Base-by-base conservation (phyloP, 2,329 filamentous ascomycete genomes). In the Knoxdaviesia proteae region DNA sequence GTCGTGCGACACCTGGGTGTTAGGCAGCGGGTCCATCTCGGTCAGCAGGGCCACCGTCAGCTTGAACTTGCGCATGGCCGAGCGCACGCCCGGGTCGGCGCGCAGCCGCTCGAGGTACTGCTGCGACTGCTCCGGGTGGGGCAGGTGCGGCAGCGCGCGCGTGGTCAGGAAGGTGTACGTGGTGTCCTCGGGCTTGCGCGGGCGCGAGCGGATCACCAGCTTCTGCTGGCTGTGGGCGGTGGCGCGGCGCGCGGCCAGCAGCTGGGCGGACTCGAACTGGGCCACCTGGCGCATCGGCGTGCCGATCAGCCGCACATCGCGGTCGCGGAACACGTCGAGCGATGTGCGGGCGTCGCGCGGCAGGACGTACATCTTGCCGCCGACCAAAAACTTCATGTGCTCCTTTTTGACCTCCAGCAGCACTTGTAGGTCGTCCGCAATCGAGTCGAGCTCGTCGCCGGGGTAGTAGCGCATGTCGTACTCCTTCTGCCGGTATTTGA, bases 11-110 rank as follows among this genome's bases (percentile, higher is more conserved):
- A 64, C 58, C 47, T 69, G 57, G 0, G 87, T 94, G 58, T 94
- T 76, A 49, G 78, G 70, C 0, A 78, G 68, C 0, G 90, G 90
- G 52, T 98, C 82, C 88, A 98, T 96, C 60, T 98, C 90, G 0
- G 87, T 94, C 31, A 98, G 67, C 3, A 96, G 60, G 0, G 79
- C 79, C 1, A 98, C 90, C 20, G 70, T 73, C 63, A 93, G 94
- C 48, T 77, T 72, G 62, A 94, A 87, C 51, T 77, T 77, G 10
- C 71, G 66, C 90, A 98, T 98, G 1, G 76, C 71, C 1, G 78
- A 67, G 48, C 77, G 77, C 59, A 98, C 88, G 6, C 90, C 90
- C 0, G 83, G 77, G 56, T 98, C 90, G 47, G 79, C 71, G 48
- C 76, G 76, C 4, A 98, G 67, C 1, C 81, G 73, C 55, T 80